phyloP scores from a whole-genome alignment of 208 protist genomes.

The Trypanosoma avium region DNA sequence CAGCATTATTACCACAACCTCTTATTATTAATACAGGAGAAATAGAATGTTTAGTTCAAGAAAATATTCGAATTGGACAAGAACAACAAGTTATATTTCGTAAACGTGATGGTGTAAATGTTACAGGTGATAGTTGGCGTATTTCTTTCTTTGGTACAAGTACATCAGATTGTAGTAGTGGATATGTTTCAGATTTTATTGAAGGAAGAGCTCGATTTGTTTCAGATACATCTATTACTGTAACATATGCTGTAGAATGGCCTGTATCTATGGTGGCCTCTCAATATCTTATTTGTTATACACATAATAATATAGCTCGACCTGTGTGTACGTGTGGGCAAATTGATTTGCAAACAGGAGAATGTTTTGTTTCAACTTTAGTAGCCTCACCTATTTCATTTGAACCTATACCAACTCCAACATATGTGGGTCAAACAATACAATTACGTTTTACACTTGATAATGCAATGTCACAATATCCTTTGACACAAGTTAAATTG shows the following conservation, averaged over 20 bases:
- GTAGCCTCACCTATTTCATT: conserved; percentile 55
- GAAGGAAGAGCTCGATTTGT: conserved; percentile 36
- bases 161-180: conserved; percentile 38
- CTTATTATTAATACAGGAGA: conserved; percentile 50
- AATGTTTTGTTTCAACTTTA: conserved; percentile 68
- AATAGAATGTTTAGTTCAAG: conserved; percentile 63
- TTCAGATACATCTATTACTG: conserved; percentile 37
- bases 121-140: conserved; percentile 68
- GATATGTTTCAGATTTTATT: conserved; percentile 63
- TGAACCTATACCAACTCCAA: conserved; percentile 45
- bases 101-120: conserved; percentile 40
- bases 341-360: conserved; percentile 55
- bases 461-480: conserved; percentile 41
- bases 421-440: conserved; percentile 86
- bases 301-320: conserved; percentile 43
- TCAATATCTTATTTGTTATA: conserved; percentile 84
- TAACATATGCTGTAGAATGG: conserved; percentile 79
- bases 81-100: conserved; percentile 67
- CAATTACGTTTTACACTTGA: conserved; percentile 38
- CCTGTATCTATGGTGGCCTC: conserved; percentile 59
- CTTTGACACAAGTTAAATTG: conserved; percentile 70
- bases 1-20: conserved; percentile 45
- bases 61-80: conserved; percentile 57
- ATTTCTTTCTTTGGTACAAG: conserved; percentile 73
- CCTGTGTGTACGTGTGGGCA: conserved; percentile 85